Percentiles rank a stretch among this genome's conserved stretches.
phyloP scores from a whole-genome alignment of 441 rosid species.

The Geranium incanum region DNA sequence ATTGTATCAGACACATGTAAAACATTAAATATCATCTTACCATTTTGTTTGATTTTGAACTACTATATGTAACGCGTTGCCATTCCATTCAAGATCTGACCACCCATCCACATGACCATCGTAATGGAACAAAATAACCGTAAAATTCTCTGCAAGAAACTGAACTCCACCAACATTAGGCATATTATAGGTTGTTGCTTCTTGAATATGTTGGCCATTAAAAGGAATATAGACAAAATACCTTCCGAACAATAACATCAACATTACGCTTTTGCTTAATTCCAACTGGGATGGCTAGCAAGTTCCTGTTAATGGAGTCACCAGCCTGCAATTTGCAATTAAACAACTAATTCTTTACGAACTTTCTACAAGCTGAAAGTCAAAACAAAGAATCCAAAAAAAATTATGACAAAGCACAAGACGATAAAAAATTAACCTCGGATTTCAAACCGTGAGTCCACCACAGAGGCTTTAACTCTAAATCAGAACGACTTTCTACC shows the following conservation, averaged over 20 bases:
- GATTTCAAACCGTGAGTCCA: slow-evolving; percentile 49
- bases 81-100: slow-evolving; percentile 79
- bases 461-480: slow-evolving; percentile 88
- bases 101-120: slow-evolving; percentile 76
- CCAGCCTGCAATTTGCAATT: slow-evolving; percentile 34
- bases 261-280: slow-evolving; percentile 71
- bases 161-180: slow-evolving; percentile 52
- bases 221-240: slow-evolving; percentile 25
- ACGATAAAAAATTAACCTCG: slow-evolving; percentile 47
- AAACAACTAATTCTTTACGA: slow-evolving; percentile 5
- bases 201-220: background rate
- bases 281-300: slow-evolving; percentile 87
- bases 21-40: slow-evolving; percentile 30
- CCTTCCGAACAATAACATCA: slow-evolving; percentile 66
- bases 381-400: background rate
- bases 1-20: background rate
- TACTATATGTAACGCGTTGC: slow-evolving; percentile 69
- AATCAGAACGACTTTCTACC: slow-evolving; percentile 56
- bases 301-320: slow-evolving; percentile 35
- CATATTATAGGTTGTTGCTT: slow-evolving; percentile 12
- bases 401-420: background rate
- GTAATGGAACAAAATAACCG: slow-evolving; percentile 81
- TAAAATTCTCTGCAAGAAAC: slow-evolving; percentile 86
- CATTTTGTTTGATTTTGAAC: slow-evolving; percentile 93
- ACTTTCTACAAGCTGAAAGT: background rate